A percentile compares a stretch with the other conserved stretches of the same genome.
Evolutionary conservation across 306 rosid genomes (phyloP).

Genomic region (Purshia tridentata): DNA sequence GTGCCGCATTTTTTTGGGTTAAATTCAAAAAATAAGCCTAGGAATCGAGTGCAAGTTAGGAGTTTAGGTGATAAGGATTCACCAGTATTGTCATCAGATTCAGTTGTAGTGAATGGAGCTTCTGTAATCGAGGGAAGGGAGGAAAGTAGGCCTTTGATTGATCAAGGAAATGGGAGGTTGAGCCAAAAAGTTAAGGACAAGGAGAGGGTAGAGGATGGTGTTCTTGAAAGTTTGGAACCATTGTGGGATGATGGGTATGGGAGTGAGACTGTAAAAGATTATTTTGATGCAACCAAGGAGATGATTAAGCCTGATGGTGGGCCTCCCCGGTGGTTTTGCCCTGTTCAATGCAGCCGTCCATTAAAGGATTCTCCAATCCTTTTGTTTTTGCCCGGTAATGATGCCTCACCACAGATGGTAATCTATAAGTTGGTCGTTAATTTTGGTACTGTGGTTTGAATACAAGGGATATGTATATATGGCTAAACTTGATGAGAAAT

Average conservation of each 20-base stretch:
- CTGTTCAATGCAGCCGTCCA: slow-evolving; percentile 50
- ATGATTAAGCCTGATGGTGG: slow-evolving; percentile 61
- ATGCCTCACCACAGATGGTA: slow-evolving; percentile 5
- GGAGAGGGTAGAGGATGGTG: slow-evolving; percentile 8
- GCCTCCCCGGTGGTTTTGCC: slow-evolving; percentile 94
- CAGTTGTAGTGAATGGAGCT: slow-evolving; percentile 40
- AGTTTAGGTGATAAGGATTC: slow-evolving; percentile 35
- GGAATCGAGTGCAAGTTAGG: slow-evolving; percentile 32
- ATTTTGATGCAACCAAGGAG: slow-evolving; percentile 54
- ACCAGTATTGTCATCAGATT: slow-evolving; percentile 39
- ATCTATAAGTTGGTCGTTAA: neutral
- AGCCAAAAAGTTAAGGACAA: slow-evolving; percentile 27
- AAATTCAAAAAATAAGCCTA: slow-evolving; percentile 20
- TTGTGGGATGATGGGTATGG: slow-evolving; percentile 94
- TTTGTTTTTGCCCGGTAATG: slow-evolving; percentile 76
- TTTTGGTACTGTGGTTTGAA: neutral
- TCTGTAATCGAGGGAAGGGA: slow-evolving; percentile 38
- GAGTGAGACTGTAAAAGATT: slow-evolving; percentile 63
- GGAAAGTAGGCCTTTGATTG: slow-evolving; percentile 30
- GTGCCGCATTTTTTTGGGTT: slow-evolving; percentile 33
- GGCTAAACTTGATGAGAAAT: neutral
- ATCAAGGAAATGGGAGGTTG: slow-evolving; percentile 35
- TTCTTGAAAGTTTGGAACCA: slow-evolving; percentile 41
- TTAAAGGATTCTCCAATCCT: slow-evolving; percentile 63
- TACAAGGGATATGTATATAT: neutral